Evolutionary conservation across 441 rosid species (phyloP), one percentile per base, ranked within the genome.

Genomic region (Arabidopsis hybrid): DNA sequence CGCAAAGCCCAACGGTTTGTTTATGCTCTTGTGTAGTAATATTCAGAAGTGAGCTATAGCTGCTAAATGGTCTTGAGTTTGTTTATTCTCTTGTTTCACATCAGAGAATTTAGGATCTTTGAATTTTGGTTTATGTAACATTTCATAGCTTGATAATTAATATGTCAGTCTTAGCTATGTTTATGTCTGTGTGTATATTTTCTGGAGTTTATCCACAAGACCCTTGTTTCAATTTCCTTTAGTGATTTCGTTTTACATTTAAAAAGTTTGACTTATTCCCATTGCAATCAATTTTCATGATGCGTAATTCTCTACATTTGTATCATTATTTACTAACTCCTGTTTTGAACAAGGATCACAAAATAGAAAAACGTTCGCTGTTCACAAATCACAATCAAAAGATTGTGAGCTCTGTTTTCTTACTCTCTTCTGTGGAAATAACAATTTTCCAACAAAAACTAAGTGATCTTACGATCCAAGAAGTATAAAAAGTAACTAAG

Each of bases 71-170:
- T 72, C 67, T 26, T 43, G 4, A 7, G 5, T 34, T 14, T 40
- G 39, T 13, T 49, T 21, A 4, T 14, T 43, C 45, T 35, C 7
- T 32, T 63, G 14, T 45, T 46, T 46, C 69, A 46, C 32, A 50
- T 32, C 60, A 8, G 17, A 31, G 35, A 31, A 60, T 18, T 34
- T 61, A 59, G 58, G 34, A 67, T 75, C 74, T 52, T 32, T 1
- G 8, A 1, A 38, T 12, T 36, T 21, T 21, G 26, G 10, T 4
- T 57, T 2, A 51, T 32, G 17, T 12, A 17, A 34, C 68, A 17
- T 67, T 42, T 52, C 46, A 11, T 46, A 61, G 59, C 16, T 64
- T 36, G 18, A 7, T 10, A 14, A 29, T 46, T 66, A 13, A 21
- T 21, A 21, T 21, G 0, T 66, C 14, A 45, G 12, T 57, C 34